A percentile compares a stretch with the other conserved stretches of the same genome.
These are phyloP conservation scores for Tilletia setariae DNA, from an alignment of 1,284 basidiomycete species.

Conservation along the genomic window DNA sequence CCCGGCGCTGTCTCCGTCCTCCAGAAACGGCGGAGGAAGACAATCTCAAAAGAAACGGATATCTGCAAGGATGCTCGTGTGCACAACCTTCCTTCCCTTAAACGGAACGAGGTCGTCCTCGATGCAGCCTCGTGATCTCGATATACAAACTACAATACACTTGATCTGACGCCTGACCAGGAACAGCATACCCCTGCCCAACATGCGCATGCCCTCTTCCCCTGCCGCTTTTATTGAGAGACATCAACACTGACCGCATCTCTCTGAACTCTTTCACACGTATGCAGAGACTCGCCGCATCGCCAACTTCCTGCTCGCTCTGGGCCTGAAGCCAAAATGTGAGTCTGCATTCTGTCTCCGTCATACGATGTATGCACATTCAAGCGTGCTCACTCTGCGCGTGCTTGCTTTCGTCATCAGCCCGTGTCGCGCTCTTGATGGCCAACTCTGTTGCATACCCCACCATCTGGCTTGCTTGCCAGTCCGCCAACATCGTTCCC, in stretches of 20 bases:
- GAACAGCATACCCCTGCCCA: too few relatives aligned
- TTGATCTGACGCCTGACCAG: conserved; percentile 22
- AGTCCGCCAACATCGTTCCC: conserved; percentile 46
- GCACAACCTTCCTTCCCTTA: neutral
- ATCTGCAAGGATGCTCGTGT: conserved; percentile 13
- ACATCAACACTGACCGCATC: too few relatives aligned
- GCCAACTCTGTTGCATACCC: conserved; percentile 43
- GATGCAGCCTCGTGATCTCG: conserved; percentile 6
- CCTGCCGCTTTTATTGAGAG: neutral
- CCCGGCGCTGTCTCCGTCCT: neutral
- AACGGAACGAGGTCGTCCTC: neutral
- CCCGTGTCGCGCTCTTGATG: conserved; percentile 46
- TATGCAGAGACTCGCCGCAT: conserved; percentile 27
- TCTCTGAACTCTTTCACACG: too few relatives aligned
- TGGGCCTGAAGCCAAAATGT: conserved; percentile 37
- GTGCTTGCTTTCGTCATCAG: conserved; percentile 18
- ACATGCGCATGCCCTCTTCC: neutral
- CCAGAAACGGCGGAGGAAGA: neutral
- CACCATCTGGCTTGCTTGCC: conserved; percentile 44
- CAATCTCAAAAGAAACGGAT: conserved; percentile 5
- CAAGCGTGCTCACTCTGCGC: neutral
- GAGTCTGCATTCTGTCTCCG: neutral
- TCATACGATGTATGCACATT: too few relatives aligned
- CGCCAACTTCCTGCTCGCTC: conserved; percentile 41
- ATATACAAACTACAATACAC: conserved; percentile 19